Evolutionary conservation across 1,284 basidiomycete genomes (phyloP).

Genomic region (Trichosporon asahii): DNA sequence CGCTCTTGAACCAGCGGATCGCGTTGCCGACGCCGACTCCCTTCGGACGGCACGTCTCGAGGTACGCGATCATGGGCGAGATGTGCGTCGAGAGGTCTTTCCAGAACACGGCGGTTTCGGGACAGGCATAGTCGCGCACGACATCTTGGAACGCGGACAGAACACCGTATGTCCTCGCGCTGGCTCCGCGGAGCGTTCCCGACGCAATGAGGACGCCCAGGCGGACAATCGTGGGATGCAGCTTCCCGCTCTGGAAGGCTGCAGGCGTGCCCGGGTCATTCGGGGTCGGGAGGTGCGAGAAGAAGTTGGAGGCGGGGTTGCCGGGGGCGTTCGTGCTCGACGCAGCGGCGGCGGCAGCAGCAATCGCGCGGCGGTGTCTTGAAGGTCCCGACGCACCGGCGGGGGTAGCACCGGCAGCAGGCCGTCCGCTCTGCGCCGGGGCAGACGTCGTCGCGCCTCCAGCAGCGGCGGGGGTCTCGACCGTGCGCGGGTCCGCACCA

Average conservation of each 20-base stretch:
- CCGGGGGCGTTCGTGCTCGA: slow-evolving; percentile 23
- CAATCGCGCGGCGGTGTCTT: slow-evolving; percentile 20
- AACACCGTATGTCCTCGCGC: slow-evolving; percentile 54
- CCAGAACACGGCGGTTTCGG: slow-evolving; percentile 47
- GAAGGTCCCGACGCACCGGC: slow-evolving; percentile 12
- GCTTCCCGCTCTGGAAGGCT: slow-evolving; percentile 35
- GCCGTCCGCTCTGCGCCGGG: background rate
- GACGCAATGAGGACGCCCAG: slow-evolving; percentile 47
- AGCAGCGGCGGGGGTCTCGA: slow-evolving; percentile 4
- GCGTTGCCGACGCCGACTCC: slow-evolving; percentile 53
- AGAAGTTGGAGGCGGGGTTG: slow-evolving; percentile 32
- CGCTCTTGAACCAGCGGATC: slow-evolving; percentile 77
- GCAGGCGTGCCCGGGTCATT: slow-evolving; percentile 34
- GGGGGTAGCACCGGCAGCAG: background rate
- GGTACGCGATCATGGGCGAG: slow-evolving; percentile 52
- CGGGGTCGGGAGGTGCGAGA: slow-evolving; percentile 66
- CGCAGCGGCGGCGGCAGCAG: slow-evolving; percentile 22
- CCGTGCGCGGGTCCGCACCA: slow-evolving; percentile 6
- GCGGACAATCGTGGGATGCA: slow-evolving; percentile 49
- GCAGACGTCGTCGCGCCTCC: background rate
- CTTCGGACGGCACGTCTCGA: slow-evolving; percentile 51
- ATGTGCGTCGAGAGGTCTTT: slow-evolving; percentile 48
- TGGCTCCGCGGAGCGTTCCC: slow-evolving; percentile 50
- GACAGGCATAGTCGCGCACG: slow-evolving; percentile 48
- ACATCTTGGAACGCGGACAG: slow-evolving; percentile 55